Percentiles rank a stretch among this genome's conserved stretches.
These are phyloP conservation scores for Lactarius pseudohatsudake DNA, from an alignment of 768 basidiomycete species.

Conservation along the genomic window DNA sequence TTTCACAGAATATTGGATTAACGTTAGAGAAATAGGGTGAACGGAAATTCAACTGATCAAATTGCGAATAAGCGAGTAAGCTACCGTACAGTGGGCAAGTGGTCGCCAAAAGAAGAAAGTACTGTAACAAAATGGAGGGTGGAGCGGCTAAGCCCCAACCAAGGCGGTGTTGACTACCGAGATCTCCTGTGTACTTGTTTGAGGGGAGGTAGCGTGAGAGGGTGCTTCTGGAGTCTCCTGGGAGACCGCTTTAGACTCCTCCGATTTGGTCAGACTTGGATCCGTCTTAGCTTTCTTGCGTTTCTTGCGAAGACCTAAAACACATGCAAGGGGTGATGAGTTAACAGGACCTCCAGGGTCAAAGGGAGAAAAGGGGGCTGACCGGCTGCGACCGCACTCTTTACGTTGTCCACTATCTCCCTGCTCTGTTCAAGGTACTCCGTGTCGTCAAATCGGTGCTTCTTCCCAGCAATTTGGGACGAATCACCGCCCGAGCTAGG, in stretches of 20 bases:
- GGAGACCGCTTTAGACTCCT: not conserved
- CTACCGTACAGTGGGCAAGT: not conserved
- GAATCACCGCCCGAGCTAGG: conserved; percentile 39
- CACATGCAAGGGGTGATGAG: conserved; percentile 23
- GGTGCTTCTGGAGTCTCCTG: not conserved
- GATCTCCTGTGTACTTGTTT: not conserved
- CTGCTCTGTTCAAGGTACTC: conserved; percentile 89
- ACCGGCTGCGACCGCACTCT: conserved; percentile 88
- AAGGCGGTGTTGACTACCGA: not conserved
- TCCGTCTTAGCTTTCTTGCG: conserved; percentile 64
- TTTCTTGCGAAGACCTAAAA: conserved; percentile 66
- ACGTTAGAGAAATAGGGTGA: not conserved
- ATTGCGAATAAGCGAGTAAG: not conserved
- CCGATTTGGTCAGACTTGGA: not conserved
- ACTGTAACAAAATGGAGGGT: too few species aligned
- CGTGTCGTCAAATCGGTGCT: conserved; percentile 88
- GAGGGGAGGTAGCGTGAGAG: not conserved
- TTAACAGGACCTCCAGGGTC: not conserved
- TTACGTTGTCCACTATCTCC: conserved; percentile 89
- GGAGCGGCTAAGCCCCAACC: conserved; percentile 9
- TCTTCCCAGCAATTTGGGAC: conserved; percentile 63
- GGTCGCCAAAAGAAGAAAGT: not conserved
- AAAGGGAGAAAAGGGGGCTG: conserved; percentile 35
- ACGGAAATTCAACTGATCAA: not conserved
- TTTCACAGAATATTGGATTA: not conserved